A percentile compares a stretch with the other conserved stretches of the same genome.
phyloP scores from a whole-genome alignment of 2,329 filamentous ascomycete genomes.

The Fusarium agapanthi region DNA sequence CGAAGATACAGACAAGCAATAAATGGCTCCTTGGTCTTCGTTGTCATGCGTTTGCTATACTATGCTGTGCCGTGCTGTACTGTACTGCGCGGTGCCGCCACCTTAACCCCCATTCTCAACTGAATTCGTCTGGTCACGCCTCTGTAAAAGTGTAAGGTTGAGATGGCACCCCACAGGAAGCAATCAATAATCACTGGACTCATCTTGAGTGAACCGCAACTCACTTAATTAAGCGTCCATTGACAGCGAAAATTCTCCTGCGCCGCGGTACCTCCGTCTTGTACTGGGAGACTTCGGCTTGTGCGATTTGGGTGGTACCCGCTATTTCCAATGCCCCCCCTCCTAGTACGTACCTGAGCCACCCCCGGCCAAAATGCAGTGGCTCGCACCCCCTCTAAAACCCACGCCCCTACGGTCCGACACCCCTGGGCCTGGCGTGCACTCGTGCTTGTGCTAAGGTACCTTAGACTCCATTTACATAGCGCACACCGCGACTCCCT shows the following conservation, averaged over 20 bases:
- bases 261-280: slow-evolving; percentile 41
- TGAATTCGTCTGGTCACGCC: slow-evolving; percentile 20
- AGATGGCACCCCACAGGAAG: slow-evolving; percentile 28
- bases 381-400: not conserved
- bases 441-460: slow-evolving; percentile 29
- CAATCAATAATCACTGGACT: slow-evolving; percentile 12
- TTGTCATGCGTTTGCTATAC: not conserved
- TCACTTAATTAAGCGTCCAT: not conserved
- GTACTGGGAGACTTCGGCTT: slow-evolving; percentile 37
- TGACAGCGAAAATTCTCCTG: slow-evolving; percentile 24
- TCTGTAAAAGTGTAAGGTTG: not conserved
- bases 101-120: slow-evolving; percentile 13
- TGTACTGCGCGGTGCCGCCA: not conserved
- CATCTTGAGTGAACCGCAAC: not conserved
- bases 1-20: slow-evolving; percentile 18
- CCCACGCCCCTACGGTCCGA: slow-evolving; percentile 18
- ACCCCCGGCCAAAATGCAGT: not conserved
- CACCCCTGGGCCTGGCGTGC: slow-evolving; percentile 26
- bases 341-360: slow-evolving; percentile 20
- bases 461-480: slow-evolving; percentile 35
- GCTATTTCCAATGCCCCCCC: slow-evolving; percentile 4
- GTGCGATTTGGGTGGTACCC: slow-evolving; percentile 15
- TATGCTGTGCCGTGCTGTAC: not conserved
- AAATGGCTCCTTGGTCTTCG: not conserved
- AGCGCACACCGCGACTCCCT: slow-evolving; percentile 43